Conservation (phyloP, 331 rosid species). For the Erythrophleum ivorense region DNA sequence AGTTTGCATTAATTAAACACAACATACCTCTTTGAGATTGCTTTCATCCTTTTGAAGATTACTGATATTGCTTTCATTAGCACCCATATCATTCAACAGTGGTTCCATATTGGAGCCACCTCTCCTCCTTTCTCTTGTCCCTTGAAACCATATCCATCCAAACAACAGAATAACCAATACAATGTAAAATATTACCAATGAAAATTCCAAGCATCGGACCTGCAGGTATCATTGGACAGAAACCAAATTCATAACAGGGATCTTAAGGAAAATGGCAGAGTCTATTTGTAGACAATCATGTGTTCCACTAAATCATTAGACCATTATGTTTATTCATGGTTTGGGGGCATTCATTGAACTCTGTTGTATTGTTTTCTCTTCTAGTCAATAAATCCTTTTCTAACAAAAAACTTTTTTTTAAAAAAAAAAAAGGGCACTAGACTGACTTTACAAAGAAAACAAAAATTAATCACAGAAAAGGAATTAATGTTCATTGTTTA, state of each 20-base stretch:
- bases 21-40: constrained; percentile 54
- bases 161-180: constrained; percentile 64
- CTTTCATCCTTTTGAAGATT: constrained; percentile 54
- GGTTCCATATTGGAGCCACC: constrained; percentile 61
- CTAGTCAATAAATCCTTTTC: not conserved
- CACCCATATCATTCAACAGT: constrained; percentile 59
- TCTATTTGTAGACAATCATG: constrained; percentile 9
- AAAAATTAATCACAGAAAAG: constrained; percentile 23
- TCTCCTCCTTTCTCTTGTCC: constrained; percentile 61
- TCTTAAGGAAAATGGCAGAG: constrained; percentile 30
- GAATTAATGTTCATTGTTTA: constrained; percentile 23
- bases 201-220: constrained; percentile 84
- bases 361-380: not conserved
- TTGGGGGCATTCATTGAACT: not conserved
- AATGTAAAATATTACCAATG: constrained; percentile 67
- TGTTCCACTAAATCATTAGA: constrained; percentile 9
- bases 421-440: not conserved
- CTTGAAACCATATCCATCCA: constrained; percentile 76
- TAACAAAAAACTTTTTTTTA: not conserved
- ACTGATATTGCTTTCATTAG: constrained; percentile 46
- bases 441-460: not conserved
- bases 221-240: constrained; percentile 49
- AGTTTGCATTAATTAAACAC: constrained; percentile 24
- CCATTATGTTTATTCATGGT: constrained; percentile 18
- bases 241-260: constrained; percentile 37